Evolutionary conservation across 257 asterid species (phyloP).

Genomic region (Gardenia jasminoides): DNA sequence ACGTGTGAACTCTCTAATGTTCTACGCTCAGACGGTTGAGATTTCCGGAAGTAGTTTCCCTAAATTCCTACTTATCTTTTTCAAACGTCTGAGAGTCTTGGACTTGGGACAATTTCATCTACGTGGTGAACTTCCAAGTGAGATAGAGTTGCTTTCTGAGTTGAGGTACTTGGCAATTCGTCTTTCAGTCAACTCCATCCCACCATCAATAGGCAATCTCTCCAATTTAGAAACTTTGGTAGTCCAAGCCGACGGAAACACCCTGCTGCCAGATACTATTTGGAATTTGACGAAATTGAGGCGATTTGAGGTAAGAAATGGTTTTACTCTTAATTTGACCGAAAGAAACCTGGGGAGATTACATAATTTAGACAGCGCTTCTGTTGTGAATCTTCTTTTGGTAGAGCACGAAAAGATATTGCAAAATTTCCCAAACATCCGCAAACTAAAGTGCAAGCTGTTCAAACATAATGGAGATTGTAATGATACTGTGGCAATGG

Average conservation of each 20-base stretch:
- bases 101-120: not conserved
- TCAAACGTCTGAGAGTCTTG: constrained; percentile 2
- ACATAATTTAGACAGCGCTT: not conserved
- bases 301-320: not conserved
- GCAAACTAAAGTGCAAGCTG: not conserved
- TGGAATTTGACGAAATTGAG: constrained; percentile 1
- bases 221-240: constrained; percentile 3
- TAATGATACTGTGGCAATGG: not conserved
- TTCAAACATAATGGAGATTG: not conserved
- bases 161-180: constrained; percentile 2
- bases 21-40: not conserved
- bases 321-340: not conserved
- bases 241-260: not conserved
- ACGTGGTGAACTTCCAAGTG: not conserved
- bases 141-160: not conserved
- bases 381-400: not conserved
- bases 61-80: too few species aligned
- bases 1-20: too few species aligned
- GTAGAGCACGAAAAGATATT: not conserved
- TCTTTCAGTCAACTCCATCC: not conserved
- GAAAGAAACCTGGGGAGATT: not conserved
- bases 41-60: too few species aligned
- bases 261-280: not conserved
- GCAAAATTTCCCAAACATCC: not conserved
- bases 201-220: not conserved